Conservation (phyloP, 1,139 yeast genomes). For the Yamadazyma pseudoaaseri region DNA sequence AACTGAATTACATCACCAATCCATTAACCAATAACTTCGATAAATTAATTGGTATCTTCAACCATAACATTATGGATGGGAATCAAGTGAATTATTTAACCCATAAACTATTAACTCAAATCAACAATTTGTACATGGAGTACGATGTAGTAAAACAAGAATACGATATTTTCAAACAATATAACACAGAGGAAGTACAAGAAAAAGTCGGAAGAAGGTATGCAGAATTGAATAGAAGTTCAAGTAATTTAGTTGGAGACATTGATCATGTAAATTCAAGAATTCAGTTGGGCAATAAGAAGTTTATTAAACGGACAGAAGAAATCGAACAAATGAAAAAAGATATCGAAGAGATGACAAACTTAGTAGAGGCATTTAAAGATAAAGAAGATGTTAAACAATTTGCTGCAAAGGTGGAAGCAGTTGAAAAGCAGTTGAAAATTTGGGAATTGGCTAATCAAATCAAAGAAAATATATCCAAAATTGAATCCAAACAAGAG, state of each 20-base stretch:
- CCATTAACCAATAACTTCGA: conserved; percentile 61
- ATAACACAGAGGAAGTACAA: conserved; percentile 24
- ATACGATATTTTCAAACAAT: conserved; percentile 21
- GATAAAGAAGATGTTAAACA: conserved; percentile 17
- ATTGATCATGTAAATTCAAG: conserved; percentile 39
- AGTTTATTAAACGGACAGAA: conserved; percentile 33
- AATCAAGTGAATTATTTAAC: conserved; percentile 26
- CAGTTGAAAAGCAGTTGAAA: conserved; percentile 29
- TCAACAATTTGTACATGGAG: conserved; percentile 30
- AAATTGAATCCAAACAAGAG: conserved; percentile 34
- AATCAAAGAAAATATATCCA: conserved; percentile 34
- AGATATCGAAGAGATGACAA: conserved; percentile 20
- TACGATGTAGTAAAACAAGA: conserved; percentile 29
- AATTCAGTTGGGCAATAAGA: conserved; percentile 41
- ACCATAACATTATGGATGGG: conserved; percentile 24
- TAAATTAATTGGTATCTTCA: conserved; percentile 57
- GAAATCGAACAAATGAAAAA: conserved; percentile 25
- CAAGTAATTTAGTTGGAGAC: conserved; percentile 30
- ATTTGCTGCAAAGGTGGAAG: conserved; percentile 13
- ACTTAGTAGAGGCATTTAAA: conserved; percentile 19
- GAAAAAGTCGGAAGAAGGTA: conserved; percentile 31
- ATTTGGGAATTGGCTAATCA: conserved; percentile 41
- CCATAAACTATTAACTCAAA: conserved; percentile 36
- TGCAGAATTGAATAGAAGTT: conserved; percentile 27
- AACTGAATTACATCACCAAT: conserved; percentile 66